Evolutionary conservation across 2,329 filamentous ascomycete species (phyloP).

Genomic region (Colletotrichum orbiculare): DNA sequence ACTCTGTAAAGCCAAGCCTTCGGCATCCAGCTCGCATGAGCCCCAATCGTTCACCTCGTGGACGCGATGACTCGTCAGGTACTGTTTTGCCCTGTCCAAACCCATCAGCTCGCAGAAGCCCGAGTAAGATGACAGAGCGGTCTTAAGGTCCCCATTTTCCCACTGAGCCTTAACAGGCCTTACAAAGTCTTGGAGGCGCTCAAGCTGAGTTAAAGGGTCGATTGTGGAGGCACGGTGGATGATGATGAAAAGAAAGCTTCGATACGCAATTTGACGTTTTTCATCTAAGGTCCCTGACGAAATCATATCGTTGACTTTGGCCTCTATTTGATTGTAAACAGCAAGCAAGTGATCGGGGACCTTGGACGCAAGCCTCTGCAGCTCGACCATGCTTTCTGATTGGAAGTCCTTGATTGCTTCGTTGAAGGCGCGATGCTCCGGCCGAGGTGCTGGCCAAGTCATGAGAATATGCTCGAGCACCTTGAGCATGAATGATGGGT

Average conservation of each 20-base stretch:
- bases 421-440: constrained; percentile 78
- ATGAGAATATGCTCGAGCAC: constrained; percentile 92
- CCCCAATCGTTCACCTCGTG: constrained; percentile 87
- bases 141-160: constrained; percentile 76
- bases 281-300: constrained; percentile 79
- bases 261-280: constrained; percentile 86
- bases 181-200: constrained; percentile 80
- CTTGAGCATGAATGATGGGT: constrained; percentile 84
- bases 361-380: constrained; percentile 87
- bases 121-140: constrained; percentile 77
- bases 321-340: constrained; percentile 89
- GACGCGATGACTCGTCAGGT: constrained; percentile 78
- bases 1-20: constrained; percentile 82
- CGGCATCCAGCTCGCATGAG: constrained; percentile 77
- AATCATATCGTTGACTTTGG: constrained; percentile 83
- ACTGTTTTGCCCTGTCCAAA: constrained; percentile 82
- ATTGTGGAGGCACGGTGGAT: constrained; percentile 86
- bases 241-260: constrained; percentile 93
- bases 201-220: constrained; percentile 75
- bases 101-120: constrained; percentile 85
- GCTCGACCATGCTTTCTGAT: constrained; percentile 83
- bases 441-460: constrained; percentile 79
- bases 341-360: constrained; percentile 91
- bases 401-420: constrained; percentile 93
- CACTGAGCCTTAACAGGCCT: constrained; percentile 85